Evolutionary conservation across 345 rosid species (phyloP), one percentile per base, ranked within the genome.

Genomic region (Jatropha curcas): DNA sequence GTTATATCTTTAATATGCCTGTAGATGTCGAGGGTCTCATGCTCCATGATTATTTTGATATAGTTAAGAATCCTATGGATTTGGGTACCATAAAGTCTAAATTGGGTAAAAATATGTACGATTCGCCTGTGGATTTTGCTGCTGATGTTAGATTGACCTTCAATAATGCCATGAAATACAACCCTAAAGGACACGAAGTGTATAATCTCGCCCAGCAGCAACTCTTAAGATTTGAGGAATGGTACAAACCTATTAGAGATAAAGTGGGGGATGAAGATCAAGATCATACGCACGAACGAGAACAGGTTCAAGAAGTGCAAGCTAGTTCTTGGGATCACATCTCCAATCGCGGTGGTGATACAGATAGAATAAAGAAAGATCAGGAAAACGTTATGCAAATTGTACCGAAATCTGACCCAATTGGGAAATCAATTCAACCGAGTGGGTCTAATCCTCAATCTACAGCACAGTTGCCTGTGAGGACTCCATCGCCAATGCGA

Each of bases 51-150:
- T 90, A 90, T 56, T 58, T 74, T 11, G 82, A 84, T 22, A 79
- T 90, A 30, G 87, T 91, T 69, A 91, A 81, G 82, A 75, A 65
- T 20, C 97, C 97, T 0, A 91, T 91, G 94, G 97, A 91, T 89
- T 88, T 91, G 52, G 97, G 97, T 1, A 86, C 93, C 0, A 89
- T 91, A 0, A 89, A 87, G 71, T 59, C 80, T 60, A 91, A 81
- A 71, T 77, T 91, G 45, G 67, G 76, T 1, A 83, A 86, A 70
- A 78, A 86, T 17, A 39, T 81, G 46, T 91, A 89, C 52, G 74
- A 50, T 45, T 86, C 94, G 28, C 92, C 97, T 0, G 0, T 64
- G 50, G 88, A 85, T 72, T 91, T 91, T 9, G 97, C 94, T 0
- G 73, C 85, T 0, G 97, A 91, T 79, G 92, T 91, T 28, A 83